Evolutionary conservation across 805 yeast species (phyloP), one percentile per base, ranked within the genome.

Genomic region (Metschnikowia lunata): DNA sequence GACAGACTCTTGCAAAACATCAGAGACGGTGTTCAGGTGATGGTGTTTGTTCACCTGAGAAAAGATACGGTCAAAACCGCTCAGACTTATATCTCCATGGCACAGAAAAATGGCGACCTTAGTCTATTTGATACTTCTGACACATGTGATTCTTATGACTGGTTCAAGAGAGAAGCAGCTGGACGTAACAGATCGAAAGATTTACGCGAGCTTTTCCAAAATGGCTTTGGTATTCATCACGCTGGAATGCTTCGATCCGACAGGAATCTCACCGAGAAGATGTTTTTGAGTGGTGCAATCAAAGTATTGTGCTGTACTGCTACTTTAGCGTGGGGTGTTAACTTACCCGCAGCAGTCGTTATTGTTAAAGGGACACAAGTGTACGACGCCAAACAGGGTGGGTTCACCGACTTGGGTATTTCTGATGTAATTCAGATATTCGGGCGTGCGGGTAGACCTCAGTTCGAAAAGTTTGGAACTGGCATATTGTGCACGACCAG

Each of bases 391-490:
- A 88, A 90, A 60, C 85, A 84, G 42, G 99, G 99, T 75, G 99
- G 99, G 0, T 88, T 82, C 58, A 79, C 84, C 2, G 99, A 93
- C 60, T 70, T 95, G 33, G 98, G 98, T 1, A 91, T 93, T 13
- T 85, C 97, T 0, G 99, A 93, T 67, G 96, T 93, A 33, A 85
- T 95, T 49, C 99, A 93, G 70, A 93, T 93, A 52, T 93, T 93
- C 68, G 99, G 99, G 55, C 85, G 99, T 71, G 99, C 99, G 26
- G 99, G 99, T 67, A 81, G 99, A 66, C 99, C 99, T 0, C 99
- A 95, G 56, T 93, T 80, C 64, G 96, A 91, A 54, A 79, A 79
- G 45, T 83, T 77, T 58, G 99, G 99, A 74, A 87, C 91, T 2
- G 98, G 98, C 71, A 81, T 89, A 23, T 67, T 93, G 38, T 82